phyloP scores from a whole-genome alignment of 2,329 filamentous ascomycete genomes.

The Ceratocystis harringtonii region DNA sequence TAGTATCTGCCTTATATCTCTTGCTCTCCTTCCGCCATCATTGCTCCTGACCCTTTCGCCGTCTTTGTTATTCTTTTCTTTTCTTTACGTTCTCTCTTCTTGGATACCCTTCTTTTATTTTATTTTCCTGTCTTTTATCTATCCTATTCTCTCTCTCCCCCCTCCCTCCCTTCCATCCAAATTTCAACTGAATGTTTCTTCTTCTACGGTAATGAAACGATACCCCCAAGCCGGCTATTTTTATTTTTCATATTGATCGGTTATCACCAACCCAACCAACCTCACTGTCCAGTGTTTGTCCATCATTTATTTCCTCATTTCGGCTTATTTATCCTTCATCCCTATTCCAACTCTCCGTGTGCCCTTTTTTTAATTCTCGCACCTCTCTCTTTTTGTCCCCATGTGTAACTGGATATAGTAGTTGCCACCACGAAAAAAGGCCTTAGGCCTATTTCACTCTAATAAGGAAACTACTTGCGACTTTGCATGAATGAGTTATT shows the following conservation, averaged over 20 bases:
- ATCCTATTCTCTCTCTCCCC: neutral
- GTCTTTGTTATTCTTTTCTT: neutral
- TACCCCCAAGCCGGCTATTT: neutral
- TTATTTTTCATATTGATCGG: neutral
- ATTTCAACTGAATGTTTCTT: slow-evolving; percentile 1
- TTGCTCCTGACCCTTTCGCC: neutral
- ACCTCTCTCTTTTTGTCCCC: neutral
- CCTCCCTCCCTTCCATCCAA: neutral
- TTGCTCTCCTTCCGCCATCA: neutral
- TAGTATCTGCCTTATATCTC: neutral
- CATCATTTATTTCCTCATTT: neutral
- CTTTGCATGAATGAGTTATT: neutral
- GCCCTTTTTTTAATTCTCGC: neutral
- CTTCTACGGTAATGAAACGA: slow-evolving; percentile 8
- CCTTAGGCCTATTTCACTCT: neutral
- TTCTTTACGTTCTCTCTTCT: slow-evolving; percentile 1
- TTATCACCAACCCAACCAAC: neutral
- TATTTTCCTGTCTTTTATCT: neutral
- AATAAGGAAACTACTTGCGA: neutral
- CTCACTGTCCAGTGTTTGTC: neutral
- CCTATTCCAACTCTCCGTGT: neutral
- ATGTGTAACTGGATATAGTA: too few relatives aligned
- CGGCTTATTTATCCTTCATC: neutral
- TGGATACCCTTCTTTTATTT: slow-evolving; percentile 4
- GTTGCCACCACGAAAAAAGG: too few relatives aligned